Conservation (phyloP, 352 stramenopile genomes). For the Pythium angustatum region DNA sequence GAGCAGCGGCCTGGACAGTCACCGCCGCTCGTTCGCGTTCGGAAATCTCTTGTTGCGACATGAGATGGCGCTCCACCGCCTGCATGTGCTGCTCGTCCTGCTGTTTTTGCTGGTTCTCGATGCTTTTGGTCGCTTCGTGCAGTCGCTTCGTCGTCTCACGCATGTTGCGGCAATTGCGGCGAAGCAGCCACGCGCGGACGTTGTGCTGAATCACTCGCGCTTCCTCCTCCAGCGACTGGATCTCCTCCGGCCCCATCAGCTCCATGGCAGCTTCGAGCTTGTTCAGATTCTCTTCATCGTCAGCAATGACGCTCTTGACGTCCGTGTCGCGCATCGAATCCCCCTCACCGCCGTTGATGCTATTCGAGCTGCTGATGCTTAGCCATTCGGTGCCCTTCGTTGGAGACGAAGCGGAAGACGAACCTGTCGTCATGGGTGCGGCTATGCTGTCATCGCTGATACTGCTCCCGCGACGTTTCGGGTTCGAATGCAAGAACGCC, state of each 20-base stretch:
- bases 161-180: conserved; percentile 88
- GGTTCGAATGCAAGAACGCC: conserved; percentile 22
- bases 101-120: conserved; percentile 55
- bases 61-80: conserved; percentile 17
- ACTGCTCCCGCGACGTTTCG: conserved; percentile 54
- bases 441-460: conserved; percentile 47
- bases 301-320: conserved; percentile 83
- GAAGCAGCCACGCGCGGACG: conserved; percentile 84
- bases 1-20: conserved; percentile 83
- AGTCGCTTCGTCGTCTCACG: conserved; percentile 83
- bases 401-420: conserved; percentile 24
- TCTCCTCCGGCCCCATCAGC: conserved; percentile 85
- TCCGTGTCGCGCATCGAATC: conserved; percentile 63
- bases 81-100: conserved; percentile 22
- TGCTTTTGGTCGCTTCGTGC: conserved; percentile 67
- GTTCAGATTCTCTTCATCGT: conserved; percentile 71
- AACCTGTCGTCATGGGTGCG: conserved; percentile 14
- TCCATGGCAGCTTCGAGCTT: conserved; percentile 84
- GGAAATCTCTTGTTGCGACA: conserved; percentile 37
- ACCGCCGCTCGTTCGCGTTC: conserved; percentile 75
- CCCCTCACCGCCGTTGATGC: conserved; percentile 24
- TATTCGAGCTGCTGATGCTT: conserved; percentile 1
- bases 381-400: conserved; percentile 13
- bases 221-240: conserved; percentile 84
- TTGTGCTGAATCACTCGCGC: conserved; percentile 86